Percentiles rank a stretch among this genome's conserved stretches.
Conservation (phyloP, 2,329 filamentous ascomycete genomes). For the Penicillium sp. region DNA sequence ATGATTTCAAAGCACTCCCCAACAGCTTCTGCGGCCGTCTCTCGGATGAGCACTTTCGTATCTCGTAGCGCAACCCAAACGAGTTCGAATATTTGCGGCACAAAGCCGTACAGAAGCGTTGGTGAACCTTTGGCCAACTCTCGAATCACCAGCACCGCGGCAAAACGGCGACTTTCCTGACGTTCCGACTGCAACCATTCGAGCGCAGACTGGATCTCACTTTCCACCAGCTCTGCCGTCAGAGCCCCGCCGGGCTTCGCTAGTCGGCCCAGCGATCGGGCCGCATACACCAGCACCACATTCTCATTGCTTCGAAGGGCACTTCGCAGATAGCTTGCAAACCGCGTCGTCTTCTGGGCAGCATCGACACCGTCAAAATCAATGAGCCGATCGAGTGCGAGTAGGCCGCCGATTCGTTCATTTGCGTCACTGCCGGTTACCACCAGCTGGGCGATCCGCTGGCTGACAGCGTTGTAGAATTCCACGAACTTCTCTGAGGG, state of each 20-base stretch:
- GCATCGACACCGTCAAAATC: conserved; percentile 95
- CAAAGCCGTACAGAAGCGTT: conserved; percentile 92
- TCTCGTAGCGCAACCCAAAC: conserved; percentile 95
- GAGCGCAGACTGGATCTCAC: conserved; percentile 90
- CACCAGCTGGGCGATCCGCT: conserved; percentile 68
- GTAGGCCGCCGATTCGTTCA: conserved; percentile 86
- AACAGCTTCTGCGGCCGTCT: conserved; percentile 87
- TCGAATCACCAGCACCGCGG: conserved; percentile 83
- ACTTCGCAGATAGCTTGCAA: conserved; percentile 83
- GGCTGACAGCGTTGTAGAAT: conserved; percentile 65
- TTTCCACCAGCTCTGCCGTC: conserved; percentile 93
- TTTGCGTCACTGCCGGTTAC: conserved; percentile 80
- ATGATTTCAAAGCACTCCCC: conserved; percentile 96
- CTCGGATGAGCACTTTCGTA: conserved; percentile 82
- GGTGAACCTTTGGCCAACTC: conserved; percentile 91
- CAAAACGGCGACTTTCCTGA: conserved; percentile 88
- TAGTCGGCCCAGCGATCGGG: conserved; percentile 81
- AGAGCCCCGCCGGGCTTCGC: conserved; percentile 89
- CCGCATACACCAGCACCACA: conserved; percentile 83
- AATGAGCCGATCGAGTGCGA: conserved; percentile 87
- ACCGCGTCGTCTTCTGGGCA: conserved; percentile 88
- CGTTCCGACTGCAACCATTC: conserved; percentile 97
- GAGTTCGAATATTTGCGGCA: conserved; percentile 90
- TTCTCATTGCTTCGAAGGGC: conserved; percentile 89
- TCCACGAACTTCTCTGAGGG: conserved; percentile 72